Percentiles rank a stretch among this genome's conserved stretches.
phyloP scores from a whole-genome alignment of 2,329 filamentous ascomycete genomes.

The Hymenoscyphus fructigenus region DNA sequence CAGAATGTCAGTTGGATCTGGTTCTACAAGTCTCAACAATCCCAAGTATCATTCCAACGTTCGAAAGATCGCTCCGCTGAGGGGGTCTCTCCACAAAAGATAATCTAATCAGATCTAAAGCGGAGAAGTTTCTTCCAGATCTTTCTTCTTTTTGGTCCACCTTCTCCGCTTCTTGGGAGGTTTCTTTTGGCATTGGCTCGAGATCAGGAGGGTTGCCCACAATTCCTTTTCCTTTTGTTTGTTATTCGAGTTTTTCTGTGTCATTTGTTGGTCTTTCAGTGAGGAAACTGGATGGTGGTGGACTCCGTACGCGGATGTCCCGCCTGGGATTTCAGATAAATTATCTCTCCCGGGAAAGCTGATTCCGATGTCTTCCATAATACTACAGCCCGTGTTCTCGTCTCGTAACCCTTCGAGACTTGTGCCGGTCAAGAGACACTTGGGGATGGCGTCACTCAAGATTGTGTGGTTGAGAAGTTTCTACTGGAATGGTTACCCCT shows the following conservation, averaged over 20 bases:
- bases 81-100: not conserved
- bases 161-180: not conserved
- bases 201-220: not conserved
- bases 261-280: not conserved
- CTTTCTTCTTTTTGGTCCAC: not conserved
- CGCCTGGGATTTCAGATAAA: not conserved
- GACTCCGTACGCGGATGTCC: not conserved
- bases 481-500: too few species aligned
- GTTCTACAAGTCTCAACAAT: not conserved
- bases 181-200: not conserved
- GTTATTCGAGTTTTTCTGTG: not conserved
- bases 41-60: not conserved
- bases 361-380: not conserved
- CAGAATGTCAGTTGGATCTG: not conserved
- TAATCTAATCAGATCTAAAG: conserved; percentile 2
- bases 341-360: not conserved
- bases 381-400: not conserved
- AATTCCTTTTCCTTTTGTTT: not conserved
- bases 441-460: not conserved
- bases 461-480: too few species aligned
- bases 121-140: not conserved
- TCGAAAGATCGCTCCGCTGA: not conserved
- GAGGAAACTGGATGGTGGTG: not conserved
- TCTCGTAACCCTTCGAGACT: not conserved
- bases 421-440: not conserved